phyloP scores from a whole-genome alignment of 2,329 filamentous ascomycete genomes.

The Allantophomopsis lycopodina region DNA sequence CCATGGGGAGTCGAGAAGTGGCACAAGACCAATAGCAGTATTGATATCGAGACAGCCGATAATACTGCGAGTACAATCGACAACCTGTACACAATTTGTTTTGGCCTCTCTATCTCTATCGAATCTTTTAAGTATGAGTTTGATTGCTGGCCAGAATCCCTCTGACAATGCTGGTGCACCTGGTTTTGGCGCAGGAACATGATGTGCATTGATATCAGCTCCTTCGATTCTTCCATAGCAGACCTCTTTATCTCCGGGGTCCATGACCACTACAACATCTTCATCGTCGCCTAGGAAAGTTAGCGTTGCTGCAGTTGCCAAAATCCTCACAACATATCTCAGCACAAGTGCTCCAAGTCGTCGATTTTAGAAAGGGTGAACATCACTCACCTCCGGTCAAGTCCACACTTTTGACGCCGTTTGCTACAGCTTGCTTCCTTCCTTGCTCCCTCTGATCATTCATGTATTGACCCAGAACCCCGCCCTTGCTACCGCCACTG shows the following conservation, averaged over 20 bases:
- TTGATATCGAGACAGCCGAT: constrained; percentile 66
- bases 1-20: constrained; percentile 55
- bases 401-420: constrained; percentile 23
- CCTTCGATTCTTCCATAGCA: constrained; percentile 69
- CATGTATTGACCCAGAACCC: constrained; percentile 52
- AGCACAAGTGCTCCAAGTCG: not conserved
- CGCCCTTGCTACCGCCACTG: constrained; percentile 33
- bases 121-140: constrained; percentile 51
- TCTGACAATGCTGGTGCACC: constrained; percentile 41
- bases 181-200: constrained; percentile 56
- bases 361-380: not conserved
- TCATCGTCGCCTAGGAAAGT: constrained; percentile 32
- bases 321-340: constrained; percentile 3
- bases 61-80: constrained; percentile 55
- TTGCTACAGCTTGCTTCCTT: constrained; percentile 16
- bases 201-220: constrained; percentile 49
- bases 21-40: constrained; percentile 53
- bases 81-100: constrained; percentile 52
- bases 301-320: constrained; percentile 3
- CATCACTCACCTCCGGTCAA: constrained; percentile 19
- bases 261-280: constrained; percentile 40
- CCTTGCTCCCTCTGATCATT: constrained; percentile 40
- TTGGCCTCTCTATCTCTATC: constrained; percentile 28
- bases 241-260: constrained; percentile 55
- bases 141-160: constrained; percentile 58